phyloP scores from a whole-genome alignment of 768 basidiomycete genomes.

The Postia placenta region DNA sequence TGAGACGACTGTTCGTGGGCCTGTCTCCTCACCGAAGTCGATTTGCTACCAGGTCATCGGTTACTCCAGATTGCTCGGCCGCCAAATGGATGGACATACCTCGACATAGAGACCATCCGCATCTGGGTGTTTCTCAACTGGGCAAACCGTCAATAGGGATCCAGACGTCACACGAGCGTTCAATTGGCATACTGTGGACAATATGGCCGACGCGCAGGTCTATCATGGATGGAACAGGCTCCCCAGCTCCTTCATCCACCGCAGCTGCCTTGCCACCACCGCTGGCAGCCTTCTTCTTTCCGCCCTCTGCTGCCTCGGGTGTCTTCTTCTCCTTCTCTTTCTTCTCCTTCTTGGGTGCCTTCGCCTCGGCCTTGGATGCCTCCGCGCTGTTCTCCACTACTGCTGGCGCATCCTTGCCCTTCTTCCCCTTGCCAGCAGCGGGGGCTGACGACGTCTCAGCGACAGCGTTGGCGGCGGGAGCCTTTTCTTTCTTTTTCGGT shows the following conservation, averaged over 20 bases:
- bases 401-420: slow-evolving; percentile 26
- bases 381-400: slow-evolving; percentile 24
- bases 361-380: slow-evolving; percentile 21
- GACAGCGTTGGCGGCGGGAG: slow-evolving; percentile 23
- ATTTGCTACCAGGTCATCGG: slow-evolving; percentile 71
- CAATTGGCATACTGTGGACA: slow-evolving; percentile 64
- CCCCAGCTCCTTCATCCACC: slow-evolving; percentile 61
- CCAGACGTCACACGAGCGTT: neutral
- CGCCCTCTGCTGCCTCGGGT: slow-evolving; percentile 18
- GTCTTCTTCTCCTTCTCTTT: slow-evolving; percentile 39
- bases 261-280: slow-evolving; percentile 13
- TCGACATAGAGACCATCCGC: slow-evolving; percentile 98
- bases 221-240: slow-evolving; percentile 93
- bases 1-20: slow-evolving; percentile 93
- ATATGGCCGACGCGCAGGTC: slow-evolving; percentile 94
- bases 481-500: slow-evolving; percentile 80
- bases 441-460: slow-evolving; percentile 21
- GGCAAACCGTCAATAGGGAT: neutral
- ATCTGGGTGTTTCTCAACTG: slow-evolving; percentile 94
- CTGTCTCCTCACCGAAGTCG: slow-evolving; percentile 90
- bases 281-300: slow-evolving; percentile 28
- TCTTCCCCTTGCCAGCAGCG: slow-evolving; percentile 23
- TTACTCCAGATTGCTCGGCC: too few relatives aligned
- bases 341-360: slow-evolving; percentile 38
- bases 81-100: too few relatives aligned